Base-by-base conservation (phyloP, 257 asterid species). In the Asclepias syriaca region DNA sequence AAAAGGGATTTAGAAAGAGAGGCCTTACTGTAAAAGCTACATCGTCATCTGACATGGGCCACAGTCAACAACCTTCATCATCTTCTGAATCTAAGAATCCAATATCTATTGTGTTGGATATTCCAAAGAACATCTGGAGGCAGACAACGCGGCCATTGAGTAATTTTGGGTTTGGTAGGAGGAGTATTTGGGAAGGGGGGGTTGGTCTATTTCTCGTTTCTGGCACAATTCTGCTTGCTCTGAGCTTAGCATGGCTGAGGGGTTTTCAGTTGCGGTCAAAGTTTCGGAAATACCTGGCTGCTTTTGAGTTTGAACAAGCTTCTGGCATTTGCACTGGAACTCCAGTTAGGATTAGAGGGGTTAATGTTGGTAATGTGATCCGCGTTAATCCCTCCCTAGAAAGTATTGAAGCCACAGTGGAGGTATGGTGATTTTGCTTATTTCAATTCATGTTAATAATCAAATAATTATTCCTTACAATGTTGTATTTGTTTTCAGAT, bases 141-240 rank as follows among this genome's bases (percentile, higher is more conserved):
- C 93, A 82, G 76, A 90, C 97, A 39, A 60, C 92, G 78, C 85
- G 82, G 72, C 99, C 99, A 29, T 78, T 95, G 90, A 82, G 89
- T 73, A 93, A 95, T 86, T 92, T 90, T 76, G 98, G 99, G 77
- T 92, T 90, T 63, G 98, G 99, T 50, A 87, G 83, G 85, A 92
- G 89, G 85, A 92, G 99, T 74, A 83, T 95, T 45, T 95, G 99
- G 98, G 98, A 95, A 81, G 98, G 99, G 77, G 99, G 98, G 77
- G 98, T 95, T 48, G 99, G 98, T 56, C 75, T 95, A 85, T 95
- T 95, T 85, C 83, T 95, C 5, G 83, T 92, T 67, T 92, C 98
- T 0, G 97, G 99, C 45, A 87, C 96, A 1, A 78, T 95, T 69
- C 79, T 92, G 8, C 73, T 95, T 69, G 96, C 90, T 0, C 92